Evolutionary conservation across 345 rosid species (phyloP), one percentile per base, ranked within the genome.

Genomic region (Capsella bursapastoris): DNA sequence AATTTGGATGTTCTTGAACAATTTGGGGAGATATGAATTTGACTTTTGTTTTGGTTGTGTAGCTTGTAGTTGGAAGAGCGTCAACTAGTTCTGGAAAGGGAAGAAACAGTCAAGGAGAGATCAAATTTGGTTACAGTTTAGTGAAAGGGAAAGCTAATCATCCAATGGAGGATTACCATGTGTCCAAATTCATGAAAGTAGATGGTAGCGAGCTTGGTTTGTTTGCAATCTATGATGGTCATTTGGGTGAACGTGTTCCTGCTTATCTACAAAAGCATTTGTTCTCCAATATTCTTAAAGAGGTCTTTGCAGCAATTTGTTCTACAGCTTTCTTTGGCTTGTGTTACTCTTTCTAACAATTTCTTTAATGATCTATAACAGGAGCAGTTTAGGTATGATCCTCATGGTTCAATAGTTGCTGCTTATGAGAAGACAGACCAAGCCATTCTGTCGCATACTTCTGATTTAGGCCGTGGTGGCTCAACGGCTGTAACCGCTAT

Each of bases 401-500:
- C 88, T 6, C 41, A 1, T 44, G 52, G 67, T 18, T 82, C 93
- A 58, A 77, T 88, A 50, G 40, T 82, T 16, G 73, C 79, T 81
- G 85, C 93, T 4, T 88, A 88, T 61, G 90, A 85, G 78, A 81
- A 68, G 69, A 88, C 93, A 41, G 93, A 88, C 79, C 83, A 85
- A 63, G 78, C 89, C 11, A 88, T 88, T 73, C 81, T 88, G 18
- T 82, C 93, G 7, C 83, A 84, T 62, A 70, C 70, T 63, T 78
- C 88, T 60, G 91, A 84, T 74, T 64, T 89, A 66, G 91, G 91
- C 60, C 86, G 88, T 27, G 93, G 93, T 22, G 93, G 93, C 6
- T 89, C 93, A n/a, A 89, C 93, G 6, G 91, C 93, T 5, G 91
- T 89, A 59, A 89, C 91, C 4, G 91, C 89, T 18, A 89, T 89